A percentile compares a stretch with the other conserved stretches of the same genome.
Conservation (phyloP, 371 early-diverging fungal species). For the Polyrhizophydium stewartii region DNA sequence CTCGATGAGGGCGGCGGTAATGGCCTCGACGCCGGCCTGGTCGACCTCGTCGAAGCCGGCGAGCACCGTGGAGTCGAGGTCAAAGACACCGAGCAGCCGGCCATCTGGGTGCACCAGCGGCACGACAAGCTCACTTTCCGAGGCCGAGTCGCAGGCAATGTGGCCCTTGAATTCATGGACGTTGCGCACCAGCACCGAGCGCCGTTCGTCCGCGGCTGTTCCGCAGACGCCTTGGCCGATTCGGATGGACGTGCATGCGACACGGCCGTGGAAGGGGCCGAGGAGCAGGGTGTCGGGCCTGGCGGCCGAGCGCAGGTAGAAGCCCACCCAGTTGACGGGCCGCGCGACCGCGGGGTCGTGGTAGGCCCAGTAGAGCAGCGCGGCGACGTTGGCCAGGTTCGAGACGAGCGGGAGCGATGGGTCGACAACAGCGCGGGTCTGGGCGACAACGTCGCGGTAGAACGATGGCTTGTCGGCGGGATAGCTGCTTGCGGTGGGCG, state of each 20-base stretch:
- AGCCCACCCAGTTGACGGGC: slow-evolving; percentile 87
- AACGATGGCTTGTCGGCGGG: slow-evolving; percentile 27
- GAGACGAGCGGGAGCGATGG: slow-evolving; percentile 46
- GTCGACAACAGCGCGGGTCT: slow-evolving; percentile 31
- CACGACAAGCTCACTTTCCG: slow-evolving; percentile 85
- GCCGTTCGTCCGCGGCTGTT: slow-evolving; percentile 56
- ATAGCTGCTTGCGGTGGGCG: background rate
- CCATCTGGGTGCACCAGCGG: slow-evolving; percentile 61
- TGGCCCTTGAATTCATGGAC: slow-evolving; percentile 85
- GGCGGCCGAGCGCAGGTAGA: slow-evolving; percentile 53
- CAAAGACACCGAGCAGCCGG: slow-evolving; percentile 71
- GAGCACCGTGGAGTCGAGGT: slow-evolving; percentile 73
- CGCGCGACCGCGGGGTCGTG: slow-evolving; percentile 63
- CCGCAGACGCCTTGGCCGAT: slow-evolving; percentile 89
- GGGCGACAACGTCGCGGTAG: slow-evolving; percentile 28
- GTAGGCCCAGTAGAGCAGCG: slow-evolving; percentile 77
- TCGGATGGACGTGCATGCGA: slow-evolving; percentile 81
- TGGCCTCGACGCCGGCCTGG: slow-evolving; percentile 61
- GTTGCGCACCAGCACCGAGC: slow-evolving; percentile 64
- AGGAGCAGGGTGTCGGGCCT: slow-evolving; percentile 46
- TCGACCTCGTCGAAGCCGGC: slow-evolving; percentile 79
- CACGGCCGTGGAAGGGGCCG: slow-evolving; percentile 91
- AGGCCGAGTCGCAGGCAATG: slow-evolving; percentile 88
- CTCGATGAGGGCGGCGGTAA: slow-evolving; percentile 38
- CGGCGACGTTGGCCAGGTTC: slow-evolving; percentile 75